phyloP scores from a whole-genome alignment of 2,329 filamentous ascomycete species.

The Penicillium sp. region DNA sequence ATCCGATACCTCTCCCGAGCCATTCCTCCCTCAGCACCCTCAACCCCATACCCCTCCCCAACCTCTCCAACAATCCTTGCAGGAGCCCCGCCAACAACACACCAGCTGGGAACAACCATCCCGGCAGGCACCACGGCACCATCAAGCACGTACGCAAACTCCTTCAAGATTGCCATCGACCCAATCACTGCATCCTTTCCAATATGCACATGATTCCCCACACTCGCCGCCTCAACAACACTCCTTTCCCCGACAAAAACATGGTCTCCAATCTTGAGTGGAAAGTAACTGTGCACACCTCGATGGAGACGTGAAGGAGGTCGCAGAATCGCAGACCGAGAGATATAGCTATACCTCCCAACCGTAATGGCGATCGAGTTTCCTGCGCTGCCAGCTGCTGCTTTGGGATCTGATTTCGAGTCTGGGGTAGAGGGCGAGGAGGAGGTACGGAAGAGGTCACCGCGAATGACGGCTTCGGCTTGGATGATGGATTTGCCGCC shows the following conservation, averaged over 20 bases:
- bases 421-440: constrained; percentile 29
- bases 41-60: constrained; percentile 52
- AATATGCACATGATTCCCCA: constrained; percentile 86
- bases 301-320: constrained; percentile 84
- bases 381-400: constrained; percentile 19
- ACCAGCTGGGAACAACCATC: constrained; percentile 92
- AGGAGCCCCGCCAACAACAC: constrained; percentile 83
- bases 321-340: constrained; percentile 75
- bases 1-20: constrained; percentile 48
- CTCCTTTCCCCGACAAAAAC: constrained; percentile 81
- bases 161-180: constrained; percentile 89
- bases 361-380: constrained; percentile 71
- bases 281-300: constrained; percentile 69
- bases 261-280: constrained; percentile 91
- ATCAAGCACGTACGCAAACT: constrained; percentile 87
- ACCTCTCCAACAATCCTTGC: constrained; percentile 82
- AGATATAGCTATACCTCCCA: constrained; percentile 89
- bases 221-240: constrained; percentile 79
- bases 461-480: constrained; percentile 90
- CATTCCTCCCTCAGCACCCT: constrained; percentile 51
- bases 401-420: constrained; percentile 29
- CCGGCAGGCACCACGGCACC: constrained; percentile 81
- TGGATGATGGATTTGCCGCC: constrained; percentile 96
- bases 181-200: constrained; percentile 77
- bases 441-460: constrained; percentile 72